Conservation (phyloP, 371 early-diverging fungal species). For the Batkoa obscura region DNA sequence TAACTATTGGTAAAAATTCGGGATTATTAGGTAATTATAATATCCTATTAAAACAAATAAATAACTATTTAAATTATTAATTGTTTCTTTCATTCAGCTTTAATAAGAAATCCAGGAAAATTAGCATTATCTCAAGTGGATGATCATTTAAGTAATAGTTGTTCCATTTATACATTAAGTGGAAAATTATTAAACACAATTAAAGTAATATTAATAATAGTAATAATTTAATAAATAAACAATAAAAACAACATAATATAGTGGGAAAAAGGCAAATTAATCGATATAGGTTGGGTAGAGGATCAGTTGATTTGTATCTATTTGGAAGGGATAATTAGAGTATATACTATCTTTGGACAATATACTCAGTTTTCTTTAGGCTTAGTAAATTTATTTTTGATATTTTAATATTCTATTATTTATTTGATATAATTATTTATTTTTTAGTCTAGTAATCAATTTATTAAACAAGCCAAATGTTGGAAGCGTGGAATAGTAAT, state of each 20-base stretch:
- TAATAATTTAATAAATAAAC: too few species aligned
- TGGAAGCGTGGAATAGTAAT: slow-evolving; percentile 82
- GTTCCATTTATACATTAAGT: neutral
- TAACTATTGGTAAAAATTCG: neutral
- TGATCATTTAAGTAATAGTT: neutral
- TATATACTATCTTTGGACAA: slow-evolving; percentile 65
- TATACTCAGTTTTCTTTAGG: slow-evolving; percentile 68
- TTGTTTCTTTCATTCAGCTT: neutral
- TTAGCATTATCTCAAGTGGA: neutral
- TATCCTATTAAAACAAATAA: neutral
- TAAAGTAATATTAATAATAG: neutral
- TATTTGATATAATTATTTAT: slow-evolving; percentile 13
- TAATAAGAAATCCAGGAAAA: neutral
- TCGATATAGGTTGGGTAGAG: slow-evolving; percentile 75
- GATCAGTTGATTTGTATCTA: slow-evolving; percentile 77
- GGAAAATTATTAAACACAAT: neutral
- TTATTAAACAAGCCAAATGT: slow-evolving; percentile 63
- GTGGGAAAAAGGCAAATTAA: slow-evolving; percentile 81
- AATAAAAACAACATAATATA: too few species aligned
- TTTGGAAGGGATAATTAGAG: slow-evolving; percentile 68
- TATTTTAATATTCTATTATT: neutral
- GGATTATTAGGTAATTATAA: neutral
- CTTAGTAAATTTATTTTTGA: slow-evolving; percentile 16
- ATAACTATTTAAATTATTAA: neutral
- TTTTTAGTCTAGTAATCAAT: slow-evolving; percentile 48